Evolutionary conservation across 768 basidiomycete species (phyloP).

Genomic region (Leccinellum rugosiceps): DNA sequence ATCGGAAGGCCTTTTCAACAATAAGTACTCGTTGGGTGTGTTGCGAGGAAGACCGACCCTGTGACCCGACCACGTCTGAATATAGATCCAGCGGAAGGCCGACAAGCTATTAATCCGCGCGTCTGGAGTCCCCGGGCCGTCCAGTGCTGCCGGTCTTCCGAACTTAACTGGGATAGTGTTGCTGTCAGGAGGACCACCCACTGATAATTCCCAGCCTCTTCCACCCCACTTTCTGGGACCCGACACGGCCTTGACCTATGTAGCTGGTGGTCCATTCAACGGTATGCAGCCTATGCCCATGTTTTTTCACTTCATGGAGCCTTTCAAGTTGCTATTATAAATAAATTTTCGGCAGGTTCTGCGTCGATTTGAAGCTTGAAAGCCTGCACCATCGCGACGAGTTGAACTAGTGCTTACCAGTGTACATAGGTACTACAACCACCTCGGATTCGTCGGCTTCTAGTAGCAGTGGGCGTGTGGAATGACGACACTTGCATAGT

Average conservation of each 20-base stretch:
- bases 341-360: not conserved
- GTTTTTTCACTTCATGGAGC: too few relatives aligned
- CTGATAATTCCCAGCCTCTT: too few relatives aligned
- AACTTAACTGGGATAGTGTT: not conserved
- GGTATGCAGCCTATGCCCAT: not conserved
- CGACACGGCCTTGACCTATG: too few relatives aligned
- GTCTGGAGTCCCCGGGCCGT: not conserved
- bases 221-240: too few relatives aligned
- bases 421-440: too few relatives aligned
- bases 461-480: not conserved
- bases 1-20: conserved; percentile 6
- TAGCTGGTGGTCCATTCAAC: too few relatives aligned
- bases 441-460: too few relatives aligned
- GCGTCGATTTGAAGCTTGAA: too few relatives aligned
- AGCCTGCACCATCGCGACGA: too few relatives aligned
- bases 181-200: too few relatives aligned
- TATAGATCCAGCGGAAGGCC: not conserved
- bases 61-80: conserved; percentile 26
- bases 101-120: not conserved
- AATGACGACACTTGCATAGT: not conserved
- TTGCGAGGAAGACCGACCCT: not conserved
- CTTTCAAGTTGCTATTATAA: too few relatives aligned
- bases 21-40: not conserved
- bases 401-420: too few relatives aligned
- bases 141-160: not conserved